A percentile compares a stretch with the other conserved stretches of the same genome.
These are phyloP conservation scores for Aspergillus novofumigatus DNA, from an alignment of 2,329 filamentous ascomycete genomes.

Conservation along the genomic window DNA sequence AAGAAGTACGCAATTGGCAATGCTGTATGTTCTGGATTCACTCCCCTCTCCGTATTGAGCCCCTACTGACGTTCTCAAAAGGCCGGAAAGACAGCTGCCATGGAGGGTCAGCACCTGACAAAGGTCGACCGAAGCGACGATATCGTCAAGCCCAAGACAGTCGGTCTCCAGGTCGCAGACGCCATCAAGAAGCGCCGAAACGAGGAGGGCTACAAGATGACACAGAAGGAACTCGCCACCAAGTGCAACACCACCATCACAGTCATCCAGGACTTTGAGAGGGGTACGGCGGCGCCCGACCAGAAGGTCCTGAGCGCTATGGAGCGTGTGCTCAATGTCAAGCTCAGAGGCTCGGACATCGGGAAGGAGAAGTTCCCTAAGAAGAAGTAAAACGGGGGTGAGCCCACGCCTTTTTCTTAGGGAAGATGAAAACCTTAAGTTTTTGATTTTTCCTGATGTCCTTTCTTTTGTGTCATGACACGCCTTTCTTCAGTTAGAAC, in stretches of 20 bases:
- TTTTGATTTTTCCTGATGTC: conserved; percentile 12
- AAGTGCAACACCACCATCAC: conserved; percentile 83
- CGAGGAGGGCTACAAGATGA: conserved; percentile 88
- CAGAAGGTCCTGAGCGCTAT: conserved; percentile 75
- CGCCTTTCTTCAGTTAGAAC: conserved; percentile 16
- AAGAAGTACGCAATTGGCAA: conserved; percentile 86
- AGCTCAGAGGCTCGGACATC: conserved; percentile 80
- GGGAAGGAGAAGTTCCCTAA: conserved; percentile 77
- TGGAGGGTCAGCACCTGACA: conserved; percentile 90
- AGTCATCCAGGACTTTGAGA: conserved; percentile 81
- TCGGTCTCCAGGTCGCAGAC: conserved; percentile 74
- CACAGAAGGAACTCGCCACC: conserved; percentile 80
- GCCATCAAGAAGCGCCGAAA: conserved; percentile 77
- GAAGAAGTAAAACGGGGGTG: conserved; percentile 54
- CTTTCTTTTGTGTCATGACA: conserved; percentile 20
- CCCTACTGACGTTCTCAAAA: conserved; percentile 24
- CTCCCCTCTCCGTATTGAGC: neutral
- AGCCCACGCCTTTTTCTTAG: conserved; percentile 22
- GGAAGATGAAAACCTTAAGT: conserved; percentile 13
- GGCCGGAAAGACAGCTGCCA: conserved; percentile 43
- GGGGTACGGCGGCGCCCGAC: conserved; percentile 71
- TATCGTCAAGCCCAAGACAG: conserved; percentile 93
- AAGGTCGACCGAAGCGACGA: conserved; percentile 98
- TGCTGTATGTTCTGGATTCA: conserved; percentile 55
- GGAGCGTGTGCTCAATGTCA: conserved; percentile 82